Percentiles rank a stretch among this genome's conserved stretches.
Evolutionary conservation across 2,329 filamentous ascomycete genomes (phyloP).

Genomic region (Cladosporium velox): DNA sequence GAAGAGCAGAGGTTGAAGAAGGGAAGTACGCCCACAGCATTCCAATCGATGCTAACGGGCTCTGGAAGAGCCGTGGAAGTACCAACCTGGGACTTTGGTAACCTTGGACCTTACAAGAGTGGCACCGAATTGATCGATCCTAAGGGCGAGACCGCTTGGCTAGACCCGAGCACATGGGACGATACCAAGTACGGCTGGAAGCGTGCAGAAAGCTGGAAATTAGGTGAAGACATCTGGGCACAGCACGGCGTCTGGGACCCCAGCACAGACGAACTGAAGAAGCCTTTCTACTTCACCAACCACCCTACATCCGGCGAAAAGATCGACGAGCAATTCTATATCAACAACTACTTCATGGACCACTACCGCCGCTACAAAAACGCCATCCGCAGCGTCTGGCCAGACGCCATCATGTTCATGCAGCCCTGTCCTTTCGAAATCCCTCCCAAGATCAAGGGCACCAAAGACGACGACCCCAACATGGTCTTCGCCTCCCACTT

Average conservation of each 20-base stretch:
- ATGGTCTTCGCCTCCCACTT: conserved; percentile 95
- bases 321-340: conserved; percentile 82
- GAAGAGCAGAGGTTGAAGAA: conserved; percentile 88
- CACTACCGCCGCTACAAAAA: conserved; percentile 77
- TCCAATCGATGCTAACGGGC: conserved; percentile 90
- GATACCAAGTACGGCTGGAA: conserved; percentile 89
- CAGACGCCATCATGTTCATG: conserved; percentile 81
- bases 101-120: conserved; percentile 87
- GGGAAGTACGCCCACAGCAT: conserved; percentile 88
- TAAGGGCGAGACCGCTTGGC: conserved; percentile 80
- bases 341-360: conserved; percentile 87
- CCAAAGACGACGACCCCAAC: conserved; percentile 81
- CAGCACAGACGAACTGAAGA: conserved; percentile 70
- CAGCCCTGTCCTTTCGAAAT: conserved; percentile 92
- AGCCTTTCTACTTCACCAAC: conserved; percentile 84
- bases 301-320: conserved; percentile 71
- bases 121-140: conserved; percentile 83
- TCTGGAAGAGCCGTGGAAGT: conserved; percentile 88
- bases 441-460: conserved; percentile 83
- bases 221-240: conserved; percentile 96
- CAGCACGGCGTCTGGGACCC: conserved; percentile 96
- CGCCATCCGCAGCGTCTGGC: conserved; percentile 73
- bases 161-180: conserved; percentile 73
- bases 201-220: conserved; percentile 81
- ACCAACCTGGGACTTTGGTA: conserved; percentile 90